Conservation (phyloP, 495 filamentous ascomycete species). For the Beverwykella pulmonaria region DNA sequence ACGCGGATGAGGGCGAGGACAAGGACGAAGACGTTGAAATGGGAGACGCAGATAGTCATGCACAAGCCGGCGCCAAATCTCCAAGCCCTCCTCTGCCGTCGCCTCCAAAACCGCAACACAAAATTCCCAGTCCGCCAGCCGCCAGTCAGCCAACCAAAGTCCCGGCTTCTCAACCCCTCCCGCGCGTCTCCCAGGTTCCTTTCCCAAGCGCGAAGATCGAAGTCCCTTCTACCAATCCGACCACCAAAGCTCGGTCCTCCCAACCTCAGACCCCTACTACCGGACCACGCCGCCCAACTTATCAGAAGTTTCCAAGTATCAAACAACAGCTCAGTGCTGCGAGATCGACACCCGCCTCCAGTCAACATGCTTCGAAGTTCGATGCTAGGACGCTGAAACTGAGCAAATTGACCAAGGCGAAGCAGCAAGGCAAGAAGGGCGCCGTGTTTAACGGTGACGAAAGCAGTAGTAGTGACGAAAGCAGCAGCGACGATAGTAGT, state of each 20-base stretch:
- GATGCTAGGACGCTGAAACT: slow-evolving; percentile 10
- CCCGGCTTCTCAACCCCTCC: slow-evolving; percentile 14
- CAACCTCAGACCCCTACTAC: background rate
- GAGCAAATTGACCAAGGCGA: slow-evolving; percentile 1
- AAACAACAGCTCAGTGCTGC: slow-evolving; percentile 10
- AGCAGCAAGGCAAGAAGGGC: slow-evolving; percentile 1
- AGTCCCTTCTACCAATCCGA: background rate
- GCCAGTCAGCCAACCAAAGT: slow-evolving; percentile 3
- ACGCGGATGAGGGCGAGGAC: background rate
- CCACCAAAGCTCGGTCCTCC: background rate
- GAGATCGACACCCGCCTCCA: background rate
- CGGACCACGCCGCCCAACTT: background rate
- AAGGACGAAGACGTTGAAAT: slow-evolving; percentile 22
- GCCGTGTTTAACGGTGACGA: slow-evolving; percentile 2
- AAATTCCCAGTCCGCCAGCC: background rate
- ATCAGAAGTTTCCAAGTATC: slow-evolving; percentile 17
- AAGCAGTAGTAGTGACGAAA: slow-evolving; percentile 4
- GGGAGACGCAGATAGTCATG: slow-evolving; percentile 7
- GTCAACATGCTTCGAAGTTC: background rate
- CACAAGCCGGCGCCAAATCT: background rate
- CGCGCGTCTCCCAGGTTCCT: background rate
- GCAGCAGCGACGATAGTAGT: slow-evolving; percentile 4
- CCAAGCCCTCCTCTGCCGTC: slow-evolving; percentile 16
- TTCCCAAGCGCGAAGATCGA: background rate
- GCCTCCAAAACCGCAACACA: background rate